Base-by-base conservation (phyloP, 164 flowering plant genomes). In the Magnolia changhungtana region DNA sequence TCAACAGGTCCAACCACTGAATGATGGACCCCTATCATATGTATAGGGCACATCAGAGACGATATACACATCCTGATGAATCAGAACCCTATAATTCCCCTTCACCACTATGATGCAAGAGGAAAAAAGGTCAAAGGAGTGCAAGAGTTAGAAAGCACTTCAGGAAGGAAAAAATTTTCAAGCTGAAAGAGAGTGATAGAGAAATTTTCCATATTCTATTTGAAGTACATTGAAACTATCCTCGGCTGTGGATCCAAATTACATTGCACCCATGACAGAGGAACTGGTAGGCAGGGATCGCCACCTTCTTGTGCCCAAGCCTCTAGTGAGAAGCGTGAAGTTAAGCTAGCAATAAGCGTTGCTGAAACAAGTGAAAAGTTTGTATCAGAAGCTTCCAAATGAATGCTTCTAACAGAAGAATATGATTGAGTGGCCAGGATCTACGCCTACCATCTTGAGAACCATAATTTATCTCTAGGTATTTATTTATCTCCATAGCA, bases 231-330 rank as follows among this genome's bases (percentile, higher is more conserved):
- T 78, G 87, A 76, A 77, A 81, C 76, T 83, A 96, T 86, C 68
- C 79, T 88, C 74, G 98, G 98, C 73, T 86, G 93, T 73, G 83
- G 83, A 84, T 93, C 96, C 72, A 89, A 85, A 85, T 79, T 93
- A 75, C 99, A 96, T 61, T 75, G 76, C 77, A 94, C 81, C 98
- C 99, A 94, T 69, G 99, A 84, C 94, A 91, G 92, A 27, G 98
- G 94, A 81, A 89, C 95, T 55, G 98, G 99, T 63, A 90, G 75
- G 79, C 99, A 96, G 37, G 98, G 98, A 76, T 96, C 98, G 71
- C 98, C 98, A 69, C 99, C 99, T 84, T 96, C 99, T 77, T 84
- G 84, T 64, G 92, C 94, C 99, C 98, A 96, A 67, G 85, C 87
- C 29, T 86, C 85, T 74, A 86, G 78, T 23, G 87, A 76, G 83